Percentiles rank a stretch among this genome's conserved stretches.
These are phyloP conservation scores for Fonsecaea erecta DNA, from an alignment of 2,329 filamentous ascomycete species.

Conservation along the genomic window DNA sequence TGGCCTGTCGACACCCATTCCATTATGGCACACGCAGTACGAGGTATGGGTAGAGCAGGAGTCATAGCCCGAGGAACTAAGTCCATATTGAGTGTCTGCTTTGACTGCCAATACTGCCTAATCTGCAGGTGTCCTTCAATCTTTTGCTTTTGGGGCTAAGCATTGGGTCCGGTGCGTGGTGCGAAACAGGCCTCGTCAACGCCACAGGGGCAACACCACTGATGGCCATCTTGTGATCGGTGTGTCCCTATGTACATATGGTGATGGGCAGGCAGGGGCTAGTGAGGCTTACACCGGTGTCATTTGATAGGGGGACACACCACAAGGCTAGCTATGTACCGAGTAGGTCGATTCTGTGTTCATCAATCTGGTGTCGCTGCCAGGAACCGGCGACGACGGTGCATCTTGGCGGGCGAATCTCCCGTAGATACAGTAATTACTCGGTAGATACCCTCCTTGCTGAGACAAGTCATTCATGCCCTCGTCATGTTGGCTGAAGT, in stretches of 20 bases:
- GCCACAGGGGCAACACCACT: background rate
- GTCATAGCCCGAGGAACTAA: background rate
- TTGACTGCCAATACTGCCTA: background rate
- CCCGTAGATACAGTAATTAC: too few relatives aligned
- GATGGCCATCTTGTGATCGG: background rate
- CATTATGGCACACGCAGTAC: background rate
- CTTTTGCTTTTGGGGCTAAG: background rate
- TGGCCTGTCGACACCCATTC: background rate
- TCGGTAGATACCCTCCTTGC: too few relatives aligned
- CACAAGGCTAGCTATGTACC: background rate
- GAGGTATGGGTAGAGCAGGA: too few relatives aligned
- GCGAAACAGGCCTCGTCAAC: background rate
- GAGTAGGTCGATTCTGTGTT: too few relatives aligned
- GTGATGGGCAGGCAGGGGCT: background rate
- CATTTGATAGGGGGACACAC: too few relatives aligned
- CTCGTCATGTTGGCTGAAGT: too few relatives aligned
- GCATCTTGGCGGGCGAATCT: too few relatives aligned
- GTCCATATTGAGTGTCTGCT: too few relatives aligned
- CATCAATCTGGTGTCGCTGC: too few relatives aligned
- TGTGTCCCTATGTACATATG: background rate
- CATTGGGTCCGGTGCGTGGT: background rate
- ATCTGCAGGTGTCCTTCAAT: background rate
- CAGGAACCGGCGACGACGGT: too few relatives aligned
- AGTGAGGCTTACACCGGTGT: too few relatives aligned
- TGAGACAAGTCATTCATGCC: too few relatives aligned